Base-by-base conservation (phyloP, 805 yeast species). In the Yarrowia divulgata region DNA sequence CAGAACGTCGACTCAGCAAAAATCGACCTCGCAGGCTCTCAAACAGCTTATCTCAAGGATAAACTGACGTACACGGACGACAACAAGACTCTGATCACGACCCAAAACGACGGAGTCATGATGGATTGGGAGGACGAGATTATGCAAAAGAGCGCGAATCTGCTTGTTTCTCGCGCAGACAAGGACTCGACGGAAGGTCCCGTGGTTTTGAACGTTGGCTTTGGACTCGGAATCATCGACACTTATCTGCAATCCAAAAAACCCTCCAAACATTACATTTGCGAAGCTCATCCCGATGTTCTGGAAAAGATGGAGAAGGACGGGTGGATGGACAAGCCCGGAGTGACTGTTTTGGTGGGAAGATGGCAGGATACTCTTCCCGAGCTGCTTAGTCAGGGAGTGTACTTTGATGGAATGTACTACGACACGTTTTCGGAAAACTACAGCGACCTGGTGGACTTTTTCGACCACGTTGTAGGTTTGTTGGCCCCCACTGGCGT, bases 141-240 rank as follows among this genome's bases (percentile, higher is more conserved):
- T 69, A 93, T 93, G 98, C 81, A 83, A 67, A 82, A 88, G 16
- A 97, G 97, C 0, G 89, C 96, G 69, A 87, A 90, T 42, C 81
- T 94, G 0, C 76, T 94, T n/a, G 81, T 79, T 23, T 68, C 70
- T 37, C 77, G 75, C 1, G 77, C 76, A 0, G 81, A 82, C 43
- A 76, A 81, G 10, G 83, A 81, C 29, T 2, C 29, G 49, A 73
- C 82, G 23, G 57, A 39, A 13, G 84, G 81, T 48, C 71, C 74
- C 13, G 64, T 69, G 0, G 87, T 94, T 1, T 80, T 94, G 45
- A 93, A 93, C 74, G 90, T 93, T 48, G 98, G 98, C 0, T 93
- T 94, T 77, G 98, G 98, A 1, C 91, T 93, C 97, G 98, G 98
- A 1, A 94, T 93, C 68, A 93, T 93, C 68, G 98, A 93, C 77